Percentiles rank a stretch among this genome's conserved stretches.
These are phyloP conservation scores for Arachnomyces sp. DNA, from an alignment of 2,329 filamentous ascomycete genomes.

Conservation along the genomic window DNA sequence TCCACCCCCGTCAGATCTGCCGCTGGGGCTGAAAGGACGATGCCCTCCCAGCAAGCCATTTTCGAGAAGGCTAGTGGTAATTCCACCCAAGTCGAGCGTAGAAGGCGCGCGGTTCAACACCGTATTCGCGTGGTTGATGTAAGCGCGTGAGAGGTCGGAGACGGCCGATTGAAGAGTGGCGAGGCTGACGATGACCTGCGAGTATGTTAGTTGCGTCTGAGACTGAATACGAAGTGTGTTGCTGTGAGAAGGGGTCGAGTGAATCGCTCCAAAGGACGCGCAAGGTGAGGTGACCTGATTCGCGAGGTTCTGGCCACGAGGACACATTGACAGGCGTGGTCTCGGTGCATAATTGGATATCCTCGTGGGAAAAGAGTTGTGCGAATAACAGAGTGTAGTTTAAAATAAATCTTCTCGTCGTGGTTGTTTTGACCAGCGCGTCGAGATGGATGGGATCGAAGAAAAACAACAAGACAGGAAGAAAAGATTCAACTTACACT, in stretches of 20 bases:
- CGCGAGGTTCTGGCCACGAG: no score
- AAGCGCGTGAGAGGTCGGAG: slow-evolving; percentile 71
- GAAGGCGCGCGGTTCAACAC: slow-evolving; percentile 59
- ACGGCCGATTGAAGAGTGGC: slow-evolving; percentile 72
- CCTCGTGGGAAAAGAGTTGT: background rate
- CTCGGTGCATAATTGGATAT: no score
- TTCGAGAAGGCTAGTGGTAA: slow-evolving; percentile 37
- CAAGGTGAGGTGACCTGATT: no score
- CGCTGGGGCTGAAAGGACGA: slow-evolving; percentile 29
- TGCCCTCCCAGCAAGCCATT: slow-evolving; percentile 35
- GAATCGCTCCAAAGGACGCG: slow-evolving; percentile 4
- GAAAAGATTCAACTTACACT: slow-evolving; percentile 54
- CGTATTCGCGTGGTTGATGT: slow-evolving; percentile 80
- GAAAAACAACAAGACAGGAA: slow-evolving; percentile 10
- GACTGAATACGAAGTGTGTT: background rate
- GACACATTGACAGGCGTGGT: no score
- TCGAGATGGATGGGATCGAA: slow-evolving; percentile 1
- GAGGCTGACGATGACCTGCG: slow-evolving; percentile 67
- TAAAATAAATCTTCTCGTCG: slow-evolving; percentile 10
- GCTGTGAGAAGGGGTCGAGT: slow-evolving; percentile 2
- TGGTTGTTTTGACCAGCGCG: slow-evolving; percentile 7
- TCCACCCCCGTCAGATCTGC: slow-evolving; percentile 44
- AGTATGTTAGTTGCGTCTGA: slow-evolving; percentile 19
- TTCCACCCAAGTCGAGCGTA: slow-evolving; percentile 47
- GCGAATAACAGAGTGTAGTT: slow-evolving; percentile 6